Percentiles rank a stretch among this genome's conserved stretches.
phyloP scores from a whole-genome alignment of 1,284 basidiomycete species.

The Cutaneotrichosporon sp. region DNA sequence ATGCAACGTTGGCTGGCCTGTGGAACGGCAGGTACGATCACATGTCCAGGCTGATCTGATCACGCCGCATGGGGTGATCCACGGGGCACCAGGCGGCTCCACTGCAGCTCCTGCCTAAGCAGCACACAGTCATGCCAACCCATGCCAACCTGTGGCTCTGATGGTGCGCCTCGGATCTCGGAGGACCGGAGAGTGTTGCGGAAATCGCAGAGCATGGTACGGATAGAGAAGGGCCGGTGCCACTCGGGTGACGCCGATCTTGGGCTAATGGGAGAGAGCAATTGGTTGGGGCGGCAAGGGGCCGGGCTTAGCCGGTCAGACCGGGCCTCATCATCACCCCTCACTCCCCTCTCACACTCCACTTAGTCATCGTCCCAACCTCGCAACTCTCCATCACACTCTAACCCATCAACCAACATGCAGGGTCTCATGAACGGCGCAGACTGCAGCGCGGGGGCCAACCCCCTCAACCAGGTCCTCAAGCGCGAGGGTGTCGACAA shows the following conservation, averaged over 20 bases:
- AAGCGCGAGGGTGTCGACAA: conserved; percentile 91
- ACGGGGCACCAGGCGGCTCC: no score
- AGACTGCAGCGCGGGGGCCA: conserved; percentile 81
- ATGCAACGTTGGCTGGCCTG: no score
- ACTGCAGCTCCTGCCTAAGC: no score
- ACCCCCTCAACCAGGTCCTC: conserved; percentile 85
- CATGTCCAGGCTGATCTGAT: no score
- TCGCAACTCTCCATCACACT: background rate
- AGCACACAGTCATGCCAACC: no score
- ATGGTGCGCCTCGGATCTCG: no score
- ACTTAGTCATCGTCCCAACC: background rate
- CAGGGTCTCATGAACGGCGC: conserved; percentile 77
- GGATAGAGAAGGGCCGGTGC: background rate
- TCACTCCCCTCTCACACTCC: background rate
- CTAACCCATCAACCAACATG: conserved; percentile 33
- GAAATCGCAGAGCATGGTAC: no score
- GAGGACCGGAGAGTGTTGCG: no score
- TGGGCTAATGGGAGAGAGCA: no score
- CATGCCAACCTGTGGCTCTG: no score
- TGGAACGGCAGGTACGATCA: no score
- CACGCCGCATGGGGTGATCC: no score
- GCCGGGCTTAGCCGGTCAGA: background rate
- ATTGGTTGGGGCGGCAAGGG: background rate
- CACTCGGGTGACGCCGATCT: background rate
- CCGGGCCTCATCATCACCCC: background rate